A percentile compares a stretch with the other conserved stretches of the same genome.
phyloP scores from a whole-genome alignment of 139 green algal species.

The Edaphochlamys debaryana region DNA sequence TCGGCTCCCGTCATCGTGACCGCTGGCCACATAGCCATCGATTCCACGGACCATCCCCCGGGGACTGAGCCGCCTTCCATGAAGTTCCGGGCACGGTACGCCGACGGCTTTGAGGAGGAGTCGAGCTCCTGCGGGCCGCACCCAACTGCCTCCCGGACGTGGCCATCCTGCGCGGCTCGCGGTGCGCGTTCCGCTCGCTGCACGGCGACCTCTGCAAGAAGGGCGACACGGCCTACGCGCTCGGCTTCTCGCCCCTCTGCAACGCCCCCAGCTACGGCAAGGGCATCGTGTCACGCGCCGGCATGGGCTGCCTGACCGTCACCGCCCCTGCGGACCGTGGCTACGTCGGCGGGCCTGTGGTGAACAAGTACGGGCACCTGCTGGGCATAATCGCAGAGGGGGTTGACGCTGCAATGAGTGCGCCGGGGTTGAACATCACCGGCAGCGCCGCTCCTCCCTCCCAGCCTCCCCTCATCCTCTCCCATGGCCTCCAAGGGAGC shows the following conservation, averaged over 20 bases:
- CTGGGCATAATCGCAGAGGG: slow-evolving; percentile 11
- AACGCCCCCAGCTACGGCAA: slow-evolving; percentile 12
- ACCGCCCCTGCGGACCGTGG: not conserved
- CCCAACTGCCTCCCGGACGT: slow-evolving; percentile 4
- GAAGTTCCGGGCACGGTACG: not conserved
- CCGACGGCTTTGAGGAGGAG: slow-evolving; percentile 23
- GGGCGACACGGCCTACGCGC: slow-evolving; percentile 1
- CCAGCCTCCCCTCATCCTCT: no score
- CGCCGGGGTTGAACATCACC: no score
- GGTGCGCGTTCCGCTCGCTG: not conserved
- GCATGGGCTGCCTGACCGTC: slow-evolving; percentile 7
- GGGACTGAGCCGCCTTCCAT: not conserved
- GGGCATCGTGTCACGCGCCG: not conserved
- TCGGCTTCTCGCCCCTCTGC: slow-evolving; percentile 1
- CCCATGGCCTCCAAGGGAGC: no score
- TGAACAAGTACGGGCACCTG: not conserved
- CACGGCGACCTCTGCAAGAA: not conserved
- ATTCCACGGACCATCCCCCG: not conserved
- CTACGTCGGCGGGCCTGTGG: slow-evolving; percentile 12
- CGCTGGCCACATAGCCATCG: not conserved
- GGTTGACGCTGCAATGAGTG: not conserved
- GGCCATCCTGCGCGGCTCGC: slow-evolving; percentile 7
- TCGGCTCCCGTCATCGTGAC: not conserved
- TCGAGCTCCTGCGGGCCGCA: not conserved
- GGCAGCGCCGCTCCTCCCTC: no score